Evolutionary conservation across 2,329 filamentous ascomycete species (phyloP).

Genomic region (Fonsecaea multimorphosa): DNA sequence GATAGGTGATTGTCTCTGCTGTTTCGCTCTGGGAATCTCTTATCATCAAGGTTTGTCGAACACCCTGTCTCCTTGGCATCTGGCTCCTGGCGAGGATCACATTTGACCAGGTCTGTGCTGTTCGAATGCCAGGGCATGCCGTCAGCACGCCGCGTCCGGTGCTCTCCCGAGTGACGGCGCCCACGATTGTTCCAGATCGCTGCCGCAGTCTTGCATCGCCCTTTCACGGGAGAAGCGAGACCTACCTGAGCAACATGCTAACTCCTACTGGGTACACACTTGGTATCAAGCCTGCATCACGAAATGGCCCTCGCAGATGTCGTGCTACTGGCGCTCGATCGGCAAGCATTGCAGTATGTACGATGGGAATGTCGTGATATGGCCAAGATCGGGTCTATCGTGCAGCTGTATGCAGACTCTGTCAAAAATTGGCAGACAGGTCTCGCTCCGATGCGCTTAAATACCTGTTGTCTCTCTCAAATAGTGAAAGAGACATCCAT

Average conservation of each 20-base stretch:
- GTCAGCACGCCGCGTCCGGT: not conserved
- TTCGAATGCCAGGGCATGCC: not conserved
- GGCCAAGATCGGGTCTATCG: constrained; percentile 3
- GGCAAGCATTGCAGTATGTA: constrained; percentile 1
- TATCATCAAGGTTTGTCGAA: not conserved
- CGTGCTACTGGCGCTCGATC: not conserved
- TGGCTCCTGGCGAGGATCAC: not conserved
- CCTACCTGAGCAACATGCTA: not conserved
- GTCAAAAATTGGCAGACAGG: not conserved
- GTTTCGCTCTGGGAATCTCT: not conserved
- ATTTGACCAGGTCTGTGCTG: not conserved
- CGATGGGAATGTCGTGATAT: constrained; percentile 1
- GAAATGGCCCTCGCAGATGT: not conserved
- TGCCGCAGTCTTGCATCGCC: not conserved
- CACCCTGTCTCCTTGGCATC: not conserved
- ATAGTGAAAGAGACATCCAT: not conserved
- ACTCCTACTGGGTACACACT: not conserved
- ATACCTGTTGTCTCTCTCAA: not conserved
- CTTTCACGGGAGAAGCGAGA: not conserved
- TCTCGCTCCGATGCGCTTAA: not conserved
- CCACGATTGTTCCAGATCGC: not conserved
- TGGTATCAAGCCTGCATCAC: not conserved
- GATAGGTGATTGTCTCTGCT: not conserved
- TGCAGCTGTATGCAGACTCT: not conserved
- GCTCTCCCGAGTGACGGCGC: too few species aligned